Conservation (phyloP, 1,139 yeast species). For the Nadsonia starkeyi-henricii region DNA sequence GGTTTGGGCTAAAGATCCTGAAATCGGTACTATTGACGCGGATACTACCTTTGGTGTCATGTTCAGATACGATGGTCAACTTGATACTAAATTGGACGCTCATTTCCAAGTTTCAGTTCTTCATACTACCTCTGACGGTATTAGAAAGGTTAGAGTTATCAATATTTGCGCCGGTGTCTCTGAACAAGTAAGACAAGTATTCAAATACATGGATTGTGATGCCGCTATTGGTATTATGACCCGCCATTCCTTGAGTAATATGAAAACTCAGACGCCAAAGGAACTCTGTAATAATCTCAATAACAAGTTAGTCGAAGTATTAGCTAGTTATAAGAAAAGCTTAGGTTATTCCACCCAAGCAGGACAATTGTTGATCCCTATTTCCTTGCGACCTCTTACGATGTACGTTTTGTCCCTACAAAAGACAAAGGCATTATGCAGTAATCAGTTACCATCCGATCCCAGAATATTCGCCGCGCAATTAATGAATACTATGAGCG, state of each 20-base stretch:
- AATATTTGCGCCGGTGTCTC: constrained; percentile 75
- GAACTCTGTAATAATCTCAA: constrained; percentile 53
- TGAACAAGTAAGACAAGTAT: constrained; percentile 57
- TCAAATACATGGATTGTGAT: constrained; percentile 77
- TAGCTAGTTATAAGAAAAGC: constrained; percentile 54
- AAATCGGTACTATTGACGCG: constrained; percentile 49
- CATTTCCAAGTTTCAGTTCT: constrained; percentile 86
- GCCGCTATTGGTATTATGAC: constrained; percentile 59
- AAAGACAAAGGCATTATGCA: constrained; percentile 52
- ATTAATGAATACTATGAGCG: constrained; percentile 40
- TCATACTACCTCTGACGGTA: constrained; percentile 66
- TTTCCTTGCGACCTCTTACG: constrained; percentile 61
- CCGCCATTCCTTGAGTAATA: constrained; percentile 50
- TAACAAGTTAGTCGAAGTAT: constrained; percentile 53
- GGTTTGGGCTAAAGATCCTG: constrained; percentile 40
- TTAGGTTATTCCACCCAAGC: constrained; percentile 36
- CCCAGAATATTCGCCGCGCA: constrained; percentile 45
- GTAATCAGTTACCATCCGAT: constrained; percentile 27
- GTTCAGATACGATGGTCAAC: constrained; percentile 63
- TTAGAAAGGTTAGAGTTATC: constrained; percentile 70
- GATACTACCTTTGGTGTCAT: constrained; percentile 61
- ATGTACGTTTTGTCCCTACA: constrained; percentile 54
- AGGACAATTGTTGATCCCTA: constrained; percentile 69
- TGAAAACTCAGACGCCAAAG: constrained; percentile 40
- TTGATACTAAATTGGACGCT: constrained; percentile 60